Evolutionary conservation across 2,329 filamentous ascomycete genomes (phyloP).

Genomic region (Leptographium lundbergii): DNA sequence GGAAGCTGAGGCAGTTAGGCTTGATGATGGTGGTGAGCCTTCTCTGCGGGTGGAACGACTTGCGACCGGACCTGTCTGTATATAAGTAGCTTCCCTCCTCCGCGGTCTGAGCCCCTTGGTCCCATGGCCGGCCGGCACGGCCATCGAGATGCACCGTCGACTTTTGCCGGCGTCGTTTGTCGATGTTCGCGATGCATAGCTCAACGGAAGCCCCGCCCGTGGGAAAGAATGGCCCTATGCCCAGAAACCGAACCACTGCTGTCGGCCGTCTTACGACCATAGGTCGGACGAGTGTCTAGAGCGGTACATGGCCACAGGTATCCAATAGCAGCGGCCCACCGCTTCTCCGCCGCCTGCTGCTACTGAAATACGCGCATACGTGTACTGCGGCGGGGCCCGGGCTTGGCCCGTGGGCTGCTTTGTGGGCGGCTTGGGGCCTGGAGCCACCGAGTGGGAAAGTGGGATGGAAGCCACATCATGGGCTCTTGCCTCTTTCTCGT

Average conservation of each 20-base stretch:
- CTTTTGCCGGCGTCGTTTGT: neutral
- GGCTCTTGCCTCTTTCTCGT: neutral
- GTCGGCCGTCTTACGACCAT: constrained; percentile 2
- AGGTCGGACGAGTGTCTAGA: neutral
- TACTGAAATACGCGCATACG: neutral
- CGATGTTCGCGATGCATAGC: neutral
- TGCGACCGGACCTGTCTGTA: neutral
- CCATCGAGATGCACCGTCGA: constrained; percentile 2
- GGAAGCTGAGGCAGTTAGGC: neutral
- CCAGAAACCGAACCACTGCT: neutral
- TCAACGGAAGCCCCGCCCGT: neutral
- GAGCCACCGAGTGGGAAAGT: neutral
- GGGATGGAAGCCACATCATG: neutral
- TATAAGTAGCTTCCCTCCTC: neutral
- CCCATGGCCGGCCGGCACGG: neutral
- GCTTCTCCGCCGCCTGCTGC: neutral
- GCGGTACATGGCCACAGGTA: neutral
- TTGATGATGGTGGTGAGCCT: neutral
- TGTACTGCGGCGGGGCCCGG: neutral
- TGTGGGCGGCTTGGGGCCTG: constrained; percentile 1
- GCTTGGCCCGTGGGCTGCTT: neutral
- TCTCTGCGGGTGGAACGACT: neutral
- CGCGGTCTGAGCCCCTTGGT: neutral
- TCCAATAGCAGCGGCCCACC: neutral
- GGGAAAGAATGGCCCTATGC: neutral